These are phyloP conservation scores for Pilasporangium apinafurcum DNA, from an alignment of 352 stramenopile species.

Conservation along the genomic window DNA sequence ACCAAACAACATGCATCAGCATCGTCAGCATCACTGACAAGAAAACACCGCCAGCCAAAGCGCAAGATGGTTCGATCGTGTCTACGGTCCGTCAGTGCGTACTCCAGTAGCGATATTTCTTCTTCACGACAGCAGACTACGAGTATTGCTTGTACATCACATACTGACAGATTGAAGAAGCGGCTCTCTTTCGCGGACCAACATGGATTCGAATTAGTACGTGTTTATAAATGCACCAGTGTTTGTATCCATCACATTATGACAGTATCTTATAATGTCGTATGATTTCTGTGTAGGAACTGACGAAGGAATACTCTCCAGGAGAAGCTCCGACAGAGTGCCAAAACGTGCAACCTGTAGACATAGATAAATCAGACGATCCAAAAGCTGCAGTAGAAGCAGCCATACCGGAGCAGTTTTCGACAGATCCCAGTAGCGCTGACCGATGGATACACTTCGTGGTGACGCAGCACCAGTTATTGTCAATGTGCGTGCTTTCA, in stretches of 20 bases:
- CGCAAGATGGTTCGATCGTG: too few species aligned
- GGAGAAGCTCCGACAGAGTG: constrained; percentile 34
- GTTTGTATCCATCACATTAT: too few species aligned
- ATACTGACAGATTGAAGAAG: too few species aligned
- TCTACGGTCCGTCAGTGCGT: too few species aligned
- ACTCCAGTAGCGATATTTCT: too few species aligned
- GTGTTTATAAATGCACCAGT: neutral
- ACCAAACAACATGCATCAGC: too few species aligned
- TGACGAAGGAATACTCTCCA: constrained; percentile 38
- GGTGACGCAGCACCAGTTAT: constrained; percentile 30
- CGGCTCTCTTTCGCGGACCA: constrained; percentile 55
- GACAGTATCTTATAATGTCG: neutral
- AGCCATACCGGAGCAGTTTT: constrained; percentile 17
- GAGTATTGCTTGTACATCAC: too few species aligned
- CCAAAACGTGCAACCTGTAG: constrained; percentile 20
- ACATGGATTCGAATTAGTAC: constrained; percentile 36
- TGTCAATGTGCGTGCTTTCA: constrained; percentile 54
- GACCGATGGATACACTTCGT: constrained; percentile 31
- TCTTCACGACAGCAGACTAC: too few species aligned
- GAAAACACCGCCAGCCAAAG: too few species aligned
- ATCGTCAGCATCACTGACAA: too few species aligned
- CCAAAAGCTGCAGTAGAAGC: neutral
- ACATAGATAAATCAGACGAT: neutral
- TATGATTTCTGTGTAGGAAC: constrained; percentile 2
- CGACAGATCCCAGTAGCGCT: constrained; percentile 12